These are phyloP conservation scores for Cryptococcus sp. DNA, from an alignment of 1,284 basidiomycete species.

Conservation along the genomic window DNA sequence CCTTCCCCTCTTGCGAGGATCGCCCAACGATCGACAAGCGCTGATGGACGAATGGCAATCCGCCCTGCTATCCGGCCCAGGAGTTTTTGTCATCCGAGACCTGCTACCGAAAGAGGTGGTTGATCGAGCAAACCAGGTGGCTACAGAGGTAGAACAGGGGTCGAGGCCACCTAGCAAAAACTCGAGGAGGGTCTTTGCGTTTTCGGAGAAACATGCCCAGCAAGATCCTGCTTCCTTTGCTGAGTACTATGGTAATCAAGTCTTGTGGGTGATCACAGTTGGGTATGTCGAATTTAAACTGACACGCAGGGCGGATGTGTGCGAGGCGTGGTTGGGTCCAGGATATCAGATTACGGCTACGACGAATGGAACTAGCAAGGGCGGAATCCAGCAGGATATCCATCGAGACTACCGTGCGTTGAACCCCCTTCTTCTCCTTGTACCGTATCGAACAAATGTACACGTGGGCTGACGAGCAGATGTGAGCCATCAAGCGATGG, in stretches of 20 bases:
- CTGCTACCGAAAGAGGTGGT: too few species aligned
- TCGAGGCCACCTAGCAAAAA: too few species aligned
- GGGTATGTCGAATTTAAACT: not conserved
- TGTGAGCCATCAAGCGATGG: constrained; percentile 5
- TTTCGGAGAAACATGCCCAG: not conserved
- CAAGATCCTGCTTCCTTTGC: not conserved
- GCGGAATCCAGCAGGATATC: not conserved
- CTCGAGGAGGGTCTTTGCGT: not conserved
- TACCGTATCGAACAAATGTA: not conserved
- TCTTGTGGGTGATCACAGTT: not conserved
- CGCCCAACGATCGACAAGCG: too few species aligned
- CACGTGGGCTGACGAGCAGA: constrained; percentile 2
- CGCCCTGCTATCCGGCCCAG: too few species aligned
- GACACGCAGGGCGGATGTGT: not conserved
- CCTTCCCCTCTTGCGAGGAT: too few species aligned
- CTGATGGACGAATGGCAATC: too few species aligned
- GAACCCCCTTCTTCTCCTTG: not conserved
- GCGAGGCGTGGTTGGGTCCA: not conserved
- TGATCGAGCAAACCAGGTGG: too few species aligned
- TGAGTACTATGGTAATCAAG: not conserved
- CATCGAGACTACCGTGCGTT: not conserved
- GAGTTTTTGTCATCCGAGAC: too few species aligned
- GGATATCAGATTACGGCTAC: not conserved
- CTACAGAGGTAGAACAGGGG: too few species aligned
- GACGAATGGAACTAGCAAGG: not conserved